These are phyloP conservation scores for Epichloe scottii DNA, from an alignment of 2,329 filamentous ascomycete species.

Conservation along the genomic window DNA sequence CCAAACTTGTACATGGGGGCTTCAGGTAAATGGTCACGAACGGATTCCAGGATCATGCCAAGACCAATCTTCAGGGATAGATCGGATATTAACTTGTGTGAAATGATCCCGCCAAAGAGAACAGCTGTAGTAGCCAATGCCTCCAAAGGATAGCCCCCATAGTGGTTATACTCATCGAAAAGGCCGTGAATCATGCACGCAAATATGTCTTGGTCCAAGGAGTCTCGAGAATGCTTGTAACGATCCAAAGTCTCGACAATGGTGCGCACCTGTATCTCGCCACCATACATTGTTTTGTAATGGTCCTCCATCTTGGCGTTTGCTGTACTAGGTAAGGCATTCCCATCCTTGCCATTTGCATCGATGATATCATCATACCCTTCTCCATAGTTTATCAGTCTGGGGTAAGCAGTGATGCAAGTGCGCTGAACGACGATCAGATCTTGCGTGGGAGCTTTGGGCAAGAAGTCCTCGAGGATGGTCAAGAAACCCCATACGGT, in stretches of 20 bases:
- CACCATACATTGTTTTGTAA: constrained; percentile 96
- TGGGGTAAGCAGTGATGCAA: constrained; percentile 85
- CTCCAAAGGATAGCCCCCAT: constrained; percentile 90
- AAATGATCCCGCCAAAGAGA: constrained; percentile 91
- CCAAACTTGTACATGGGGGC: constrained; percentile 98
- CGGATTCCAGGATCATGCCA: constrained; percentile 94
- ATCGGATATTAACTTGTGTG: constrained; percentile 79
- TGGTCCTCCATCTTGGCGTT: constrained; percentile 93
- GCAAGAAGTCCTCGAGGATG: constrained; percentile 61
- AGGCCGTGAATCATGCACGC: constrained; percentile 97
- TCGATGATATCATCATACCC: constrained; percentile 88
- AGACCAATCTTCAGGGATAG: constrained; percentile 88
- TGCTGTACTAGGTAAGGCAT: constrained; percentile 64
- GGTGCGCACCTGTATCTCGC: constrained; percentile 73
- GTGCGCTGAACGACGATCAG: constrained; percentile 71
- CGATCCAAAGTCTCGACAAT: constrained; percentile 74
- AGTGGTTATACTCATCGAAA: constrained; percentile 95
- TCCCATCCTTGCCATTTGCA: constrained; percentile 67
- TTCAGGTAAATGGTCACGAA: constrained; percentile 70
- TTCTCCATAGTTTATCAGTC: constrained; percentile 92
- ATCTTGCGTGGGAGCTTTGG: constrained; percentile 47
- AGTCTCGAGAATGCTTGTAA: constrained; percentile 78
- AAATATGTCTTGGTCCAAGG: constrained; percentile 85
- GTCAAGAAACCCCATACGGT: constrained; percentile 72
- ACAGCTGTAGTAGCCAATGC: constrained; percentile 92